These are phyloP conservation scores for Terfezia claveryi DNA, from an alignment of 495 filamentous ascomycete genomes.

Conservation along the genomic window DNA sequence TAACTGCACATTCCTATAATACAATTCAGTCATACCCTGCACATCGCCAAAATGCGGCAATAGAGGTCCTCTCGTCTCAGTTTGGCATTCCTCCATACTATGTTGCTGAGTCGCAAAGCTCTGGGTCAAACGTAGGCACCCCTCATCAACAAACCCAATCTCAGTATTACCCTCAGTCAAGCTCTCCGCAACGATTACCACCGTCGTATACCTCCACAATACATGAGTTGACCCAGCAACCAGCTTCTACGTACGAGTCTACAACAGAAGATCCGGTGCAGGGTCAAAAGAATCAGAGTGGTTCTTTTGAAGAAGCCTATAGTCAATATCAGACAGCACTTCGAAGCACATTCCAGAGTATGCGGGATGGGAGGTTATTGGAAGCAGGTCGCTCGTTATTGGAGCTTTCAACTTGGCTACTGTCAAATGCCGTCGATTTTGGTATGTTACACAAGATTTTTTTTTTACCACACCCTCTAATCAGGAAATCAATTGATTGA, in stretches of 20 bases:
- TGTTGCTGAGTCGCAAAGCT: slow-evolving; percentile 37
- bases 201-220: slow-evolving; percentile 33
- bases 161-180: slow-evolving; percentile 34
- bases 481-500: slow-evolving; percentile 3
- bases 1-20: slow-evolving; percentile 47
- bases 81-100: slow-evolving; percentile 63
- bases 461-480: slow-evolving; percentile 4
- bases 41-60: slow-evolving; percentile 49
- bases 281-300: slow-evolving; percentile 17
- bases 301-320: slow-evolving; percentile 40
- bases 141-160: slow-evolving; percentile 27
- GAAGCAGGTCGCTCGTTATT: slow-evolving; percentile 53
- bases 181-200: slow-evolving; percentile 28
- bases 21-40: slow-evolving; percentile 54
- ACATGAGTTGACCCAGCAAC: slow-evolving; percentile 28
- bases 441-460: slow-evolving; percentile 36
- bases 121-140: slow-evolving; percentile 31
- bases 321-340: slow-evolving; percentile 50
- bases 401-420: slow-evolving; percentile 63
- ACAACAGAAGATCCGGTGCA: slow-evolving; percentile 26
- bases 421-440: slow-evolving; percentile 58
- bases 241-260: slow-evolving; percentile 14
- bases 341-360: slow-evolving; percentile 51
- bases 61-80: slow-evolving; percentile 55
- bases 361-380: slow-evolving; percentile 46